A percentile compares a stretch with the other conserved stretches of the same genome.
Conservation (phyloP, 192 early-diverging fungal genomes). For the Coemansia sp. region DNA sequence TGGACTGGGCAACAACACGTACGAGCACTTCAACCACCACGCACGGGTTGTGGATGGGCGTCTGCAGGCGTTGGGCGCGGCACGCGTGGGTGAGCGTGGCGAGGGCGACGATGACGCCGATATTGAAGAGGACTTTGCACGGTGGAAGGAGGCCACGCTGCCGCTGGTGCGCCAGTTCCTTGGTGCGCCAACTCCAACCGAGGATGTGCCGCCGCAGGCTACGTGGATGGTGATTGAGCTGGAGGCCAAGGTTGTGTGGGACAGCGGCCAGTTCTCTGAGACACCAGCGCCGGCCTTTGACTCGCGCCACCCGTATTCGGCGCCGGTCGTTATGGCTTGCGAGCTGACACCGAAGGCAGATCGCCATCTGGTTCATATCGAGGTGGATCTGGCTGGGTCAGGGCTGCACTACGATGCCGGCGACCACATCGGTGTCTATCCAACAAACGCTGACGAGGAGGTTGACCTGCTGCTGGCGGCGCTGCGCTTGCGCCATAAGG, state of each 20-base stretch:
- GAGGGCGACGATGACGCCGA: slow-evolving; percentile 98
- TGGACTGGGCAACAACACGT: slow-evolving; percentile 59
- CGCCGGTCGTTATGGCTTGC: slow-evolving; percentile 62
- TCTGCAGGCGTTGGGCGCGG: slow-evolving; percentile 72
- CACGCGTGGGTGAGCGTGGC: slow-evolving; percentile 73
- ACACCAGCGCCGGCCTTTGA: slow-evolving; percentile 62
- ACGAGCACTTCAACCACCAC: slow-evolving; percentile 80
- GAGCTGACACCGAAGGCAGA: slow-evolving; percentile 69
- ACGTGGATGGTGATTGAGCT: slow-evolving; percentile 58
- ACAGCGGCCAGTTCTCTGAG: slow-evolving; percentile 42
- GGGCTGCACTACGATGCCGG: slow-evolving; percentile 87
- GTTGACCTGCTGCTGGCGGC: slow-evolving; percentile 66
- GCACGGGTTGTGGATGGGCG: slow-evolving; percentile 67
- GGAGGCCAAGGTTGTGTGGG: slow-evolving; percentile 48
- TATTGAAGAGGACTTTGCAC: slow-evolving; percentile 94
- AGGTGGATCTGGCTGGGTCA: slow-evolving; percentile 83
- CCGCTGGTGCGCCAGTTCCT: slow-evolving; percentile 73
- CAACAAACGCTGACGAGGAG: slow-evolving; percentile 79
- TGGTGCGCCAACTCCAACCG: slow-evolving; percentile 50
- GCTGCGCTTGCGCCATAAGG: slow-evolving; percentile 62
- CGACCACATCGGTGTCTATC: slow-evolving; percentile 94
- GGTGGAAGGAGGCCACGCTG: slow-evolving; percentile 90
- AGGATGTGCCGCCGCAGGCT: slow-evolving; percentile 42
- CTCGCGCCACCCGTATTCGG: slow-evolving; percentile 83
- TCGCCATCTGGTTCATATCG: slow-evolving; percentile 90